Percentiles rank a stretch among this genome's conserved stretches.
Conservation (phyloP, 1,284 basidiomycete species). For the Cutaneotrichosporon sp. region DNA sequence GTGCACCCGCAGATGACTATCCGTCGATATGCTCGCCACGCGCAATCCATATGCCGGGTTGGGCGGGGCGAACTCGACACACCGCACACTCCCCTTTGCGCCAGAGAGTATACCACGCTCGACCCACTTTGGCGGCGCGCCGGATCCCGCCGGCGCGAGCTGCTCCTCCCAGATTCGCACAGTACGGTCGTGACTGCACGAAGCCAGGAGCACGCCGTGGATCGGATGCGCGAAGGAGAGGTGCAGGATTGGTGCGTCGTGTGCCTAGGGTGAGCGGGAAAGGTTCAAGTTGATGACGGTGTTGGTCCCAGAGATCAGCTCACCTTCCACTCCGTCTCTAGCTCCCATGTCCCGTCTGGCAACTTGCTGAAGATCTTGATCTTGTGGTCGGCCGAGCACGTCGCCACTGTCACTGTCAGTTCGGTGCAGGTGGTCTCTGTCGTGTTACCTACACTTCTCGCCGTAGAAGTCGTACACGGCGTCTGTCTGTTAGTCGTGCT, state of each 20-base stretch:
- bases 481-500: conserved; percentile 57
- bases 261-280: conserved; percentile 61
- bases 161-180: conserved; percentile 87
- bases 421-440: conserved; percentile 62
- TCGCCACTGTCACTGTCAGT: conserved; percentile 54
- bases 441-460: conserved; percentile 56
- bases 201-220: conserved; percentile 79
- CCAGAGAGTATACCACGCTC: conserved; percentile 74
- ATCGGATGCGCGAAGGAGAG: conserved; percentile 87
- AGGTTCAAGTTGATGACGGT: not conserved
- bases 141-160: conserved; percentile 17
- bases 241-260: conserved; percentile 78
- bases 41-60: conserved; percentile 76
- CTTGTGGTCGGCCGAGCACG: conserved; percentile 58
- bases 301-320: conserved; percentile 25
- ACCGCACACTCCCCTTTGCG: conserved; percentile 76
- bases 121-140: conserved; percentile 58
- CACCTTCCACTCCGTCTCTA: conserved; percentile 86
- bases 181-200: conserved; percentile 79
- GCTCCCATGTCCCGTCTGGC: conserved; percentile 64
- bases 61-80: conserved; percentile 75
- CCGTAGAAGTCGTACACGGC: conserved; percentile 87
- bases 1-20: conserved; percentile 80
- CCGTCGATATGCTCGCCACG: conserved; percentile 79
- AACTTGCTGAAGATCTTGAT: conserved; percentile 78